These are phyloP conservation scores for Dioscorea dumetorum DNA, from an alignment of 106 monocot species.

Conservation along the genomic window DNA sequence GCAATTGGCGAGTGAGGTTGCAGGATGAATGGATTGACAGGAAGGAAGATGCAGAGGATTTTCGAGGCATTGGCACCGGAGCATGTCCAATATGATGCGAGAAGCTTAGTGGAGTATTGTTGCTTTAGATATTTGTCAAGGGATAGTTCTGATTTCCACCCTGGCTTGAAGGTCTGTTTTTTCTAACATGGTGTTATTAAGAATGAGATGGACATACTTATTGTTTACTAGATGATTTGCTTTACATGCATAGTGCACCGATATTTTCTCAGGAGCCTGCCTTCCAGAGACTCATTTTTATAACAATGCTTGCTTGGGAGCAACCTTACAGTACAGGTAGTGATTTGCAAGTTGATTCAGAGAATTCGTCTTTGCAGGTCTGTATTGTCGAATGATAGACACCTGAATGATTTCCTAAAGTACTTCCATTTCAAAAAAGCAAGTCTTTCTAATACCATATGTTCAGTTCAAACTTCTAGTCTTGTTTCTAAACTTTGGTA, in stretches of 20 bases:
- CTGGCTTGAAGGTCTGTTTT: constrained; percentile 67
- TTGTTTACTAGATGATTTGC: neutral
- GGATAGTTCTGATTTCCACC: constrained; percentile 80
- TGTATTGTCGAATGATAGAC: too few species aligned
- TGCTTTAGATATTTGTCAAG: constrained; percentile 89
- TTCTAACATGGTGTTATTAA: neutral
- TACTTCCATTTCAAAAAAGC: too few species aligned
- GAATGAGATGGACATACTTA: neutral
- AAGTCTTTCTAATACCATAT: too few species aligned
- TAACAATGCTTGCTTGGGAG: constrained; percentile 99
- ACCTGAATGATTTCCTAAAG: too few species aligned
- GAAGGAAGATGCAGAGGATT: constrained; percentile 79
- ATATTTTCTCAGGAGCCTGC: constrained; percentile 62
- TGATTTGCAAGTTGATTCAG: constrained; percentile 23
- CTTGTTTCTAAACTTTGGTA: too few species aligned
- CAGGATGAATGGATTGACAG: constrained; percentile 92
- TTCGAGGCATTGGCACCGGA: constrained; percentile 66
- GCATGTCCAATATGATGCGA: constrained; percentile 44
- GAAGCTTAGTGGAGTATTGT: constrained; percentile 86
- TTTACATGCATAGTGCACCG: neutral
- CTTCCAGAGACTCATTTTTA: constrained; percentile 92
- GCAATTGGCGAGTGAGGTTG: neutral
- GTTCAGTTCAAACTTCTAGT: too few species aligned
- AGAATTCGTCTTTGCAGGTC: constrained; percentile 73
- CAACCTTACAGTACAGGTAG: constrained; percentile 47